Evolutionary conservation across 2,329 filamentous ascomycete species (phyloP).

Genomic region (Pseudogymnoascus destructans): DNA sequence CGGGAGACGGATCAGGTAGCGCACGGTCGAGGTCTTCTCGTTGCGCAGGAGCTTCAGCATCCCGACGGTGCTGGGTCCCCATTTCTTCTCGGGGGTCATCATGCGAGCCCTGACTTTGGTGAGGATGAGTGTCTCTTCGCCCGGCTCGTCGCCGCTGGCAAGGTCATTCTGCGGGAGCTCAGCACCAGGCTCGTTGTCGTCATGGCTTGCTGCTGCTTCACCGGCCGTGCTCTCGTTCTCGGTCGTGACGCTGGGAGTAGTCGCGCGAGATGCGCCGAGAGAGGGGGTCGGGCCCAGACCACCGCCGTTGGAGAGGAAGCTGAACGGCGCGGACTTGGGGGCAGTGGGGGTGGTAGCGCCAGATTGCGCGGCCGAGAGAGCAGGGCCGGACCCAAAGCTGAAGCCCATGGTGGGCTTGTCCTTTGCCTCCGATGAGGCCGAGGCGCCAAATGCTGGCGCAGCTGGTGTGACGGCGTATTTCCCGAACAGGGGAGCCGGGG

Average conservation of each 20-base stretch:
- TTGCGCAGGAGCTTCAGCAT: conserved; percentile 17
- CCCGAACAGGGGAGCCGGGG: conserved; percentile 15
- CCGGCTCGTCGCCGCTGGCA: conserved; percentile 56
- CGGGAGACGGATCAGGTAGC: conserved; percentile 51
- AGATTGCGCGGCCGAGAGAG: not conserved
- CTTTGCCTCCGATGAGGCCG: conserved; percentile 17
- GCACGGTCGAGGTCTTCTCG: conserved; percentile 30
- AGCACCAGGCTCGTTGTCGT: conserved; percentile 22
- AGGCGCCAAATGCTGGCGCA: conserved; percentile 14
- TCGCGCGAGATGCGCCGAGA: conserved; percentile 23
- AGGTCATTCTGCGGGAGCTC: conserved; percentile 32
- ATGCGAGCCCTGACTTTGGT: conserved; percentile 32
- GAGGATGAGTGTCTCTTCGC: conserved; percentile 56
- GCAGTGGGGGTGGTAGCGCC: not conserved
- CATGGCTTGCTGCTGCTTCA: conserved; percentile 15
- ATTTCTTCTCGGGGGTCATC: conserved; percentile 25
- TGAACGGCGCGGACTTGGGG: not conserved
- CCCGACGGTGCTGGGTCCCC: not conserved
- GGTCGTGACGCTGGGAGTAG: conserved; percentile 23
- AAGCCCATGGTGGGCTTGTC: not conserved
- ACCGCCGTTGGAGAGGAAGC: conserved; percentile 1
- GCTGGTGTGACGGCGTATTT: conserved; percentile 12
- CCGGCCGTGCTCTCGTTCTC: conserved; percentile 23
- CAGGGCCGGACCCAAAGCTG: not conserved
- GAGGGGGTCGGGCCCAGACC: conserved; percentile 13